Conservation (phyloP, 2,329 filamentous ascomycete genomes). For the Magnaporthales sp. region DNA sequence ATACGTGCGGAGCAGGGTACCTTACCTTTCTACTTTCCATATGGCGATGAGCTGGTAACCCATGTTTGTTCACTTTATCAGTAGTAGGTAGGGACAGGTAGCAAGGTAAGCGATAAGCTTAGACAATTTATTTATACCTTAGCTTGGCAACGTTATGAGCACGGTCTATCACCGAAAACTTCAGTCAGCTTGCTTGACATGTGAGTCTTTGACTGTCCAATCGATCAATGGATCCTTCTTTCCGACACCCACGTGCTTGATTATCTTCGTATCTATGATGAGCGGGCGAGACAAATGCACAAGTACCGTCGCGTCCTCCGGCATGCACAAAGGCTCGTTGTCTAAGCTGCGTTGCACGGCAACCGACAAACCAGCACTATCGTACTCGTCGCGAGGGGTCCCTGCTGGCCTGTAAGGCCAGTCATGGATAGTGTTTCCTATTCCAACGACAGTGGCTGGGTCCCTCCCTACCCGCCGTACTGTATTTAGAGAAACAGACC, state of each 20-base stretch:
- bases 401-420: too few relatives aligned
- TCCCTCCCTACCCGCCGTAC: not conserved
- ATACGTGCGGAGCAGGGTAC: not conserved
- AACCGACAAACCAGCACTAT: too few relatives aligned
- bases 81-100: too few relatives aligned
- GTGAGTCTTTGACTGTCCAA: not conserved
- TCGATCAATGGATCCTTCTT: not conserved
- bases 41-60: not conserved
- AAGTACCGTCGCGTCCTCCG: too few relatives aligned
- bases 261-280: not conserved
- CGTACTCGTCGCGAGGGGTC: too few relatives aligned
- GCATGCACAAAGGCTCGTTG: too few relatives aligned
- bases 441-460: not conserved
- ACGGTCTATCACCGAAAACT: not conserved
- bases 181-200: not conserved
- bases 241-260: not conserved
- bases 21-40: not conserved
- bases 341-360: too few relatives aligned
- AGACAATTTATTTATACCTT: not conserved
- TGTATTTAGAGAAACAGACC: not conserved
- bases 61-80: not conserved
- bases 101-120: too few relatives aligned
- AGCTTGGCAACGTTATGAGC: not conserved
- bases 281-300: too few relatives aligned
- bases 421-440: too few relatives aligned